Evolutionary conservation across 1,284 basidiomycete species (phyloP), one percentile per base, ranked within the genome.

Genomic region (Porogramme epimiltina): DNA sequence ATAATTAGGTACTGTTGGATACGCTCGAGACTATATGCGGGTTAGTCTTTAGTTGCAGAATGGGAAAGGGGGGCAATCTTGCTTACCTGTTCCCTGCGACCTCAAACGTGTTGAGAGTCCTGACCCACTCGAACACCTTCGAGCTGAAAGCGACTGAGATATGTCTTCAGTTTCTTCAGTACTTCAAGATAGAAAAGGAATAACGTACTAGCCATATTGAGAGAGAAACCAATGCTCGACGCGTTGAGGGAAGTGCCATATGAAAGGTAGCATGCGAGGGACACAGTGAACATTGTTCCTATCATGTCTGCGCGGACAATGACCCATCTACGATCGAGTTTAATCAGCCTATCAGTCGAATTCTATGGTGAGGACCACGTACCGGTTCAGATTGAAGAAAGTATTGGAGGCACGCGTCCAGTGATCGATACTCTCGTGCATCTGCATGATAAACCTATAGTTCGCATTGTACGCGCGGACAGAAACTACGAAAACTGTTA

Each of bases 1-100:
- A 90, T 88, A 13, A 74, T 67, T 41, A 89, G 67, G 63, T 91
- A 92, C 24, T 80, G 80, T 61, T 88, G 79, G 47, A 93, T 85
- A 25, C 91, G 81, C 65, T 93, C 89, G 55, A 93, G 73, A 63
- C 84, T 86, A 52, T 25, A n/a, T 10, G 4, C 20, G 20, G 10
- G 33, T 57, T 22, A 55, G 28, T 9, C 13, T 6, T 31, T 13
- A 31, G 28, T 8, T 31, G 13, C 13, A 6, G 28, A 13, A 6
- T 6, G 13, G 28, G 6, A 31, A 31, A 31, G 28, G 28, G 16
- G 34, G 34, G 34, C 6, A 37, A 18, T 18, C 9, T 13, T n/a
- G 16, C 34, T n/a, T 5, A 37, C 34, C 13, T 63, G 70, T 39
- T 68, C 73, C 81, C 77, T 57, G 75, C 72, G 3, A 85, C 77